Conservation (phyloP, 108 stramenopile genomes). For the Nannochloropsis salina region DNA sequence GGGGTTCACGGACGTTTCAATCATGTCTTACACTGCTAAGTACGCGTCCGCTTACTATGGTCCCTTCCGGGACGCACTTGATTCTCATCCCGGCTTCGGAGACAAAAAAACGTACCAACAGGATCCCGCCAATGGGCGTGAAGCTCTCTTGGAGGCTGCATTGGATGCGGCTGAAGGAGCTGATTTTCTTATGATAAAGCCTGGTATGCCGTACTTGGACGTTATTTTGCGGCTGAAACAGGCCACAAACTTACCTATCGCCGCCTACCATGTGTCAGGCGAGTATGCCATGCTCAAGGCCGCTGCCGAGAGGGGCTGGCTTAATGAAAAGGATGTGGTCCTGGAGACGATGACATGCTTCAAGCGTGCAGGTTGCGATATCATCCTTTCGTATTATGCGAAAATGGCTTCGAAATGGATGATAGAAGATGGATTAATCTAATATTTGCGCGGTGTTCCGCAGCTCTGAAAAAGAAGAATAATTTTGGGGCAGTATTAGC, state of each 20-base stretch:
- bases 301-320: constrained; percentile 90
- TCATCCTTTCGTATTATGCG: constrained; percentile 96
- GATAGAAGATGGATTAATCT: constrained; percentile 43
- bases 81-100: constrained; percentile 65
- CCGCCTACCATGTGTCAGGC: constrained; percentile 97
- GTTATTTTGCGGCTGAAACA: constrained; percentile 88
- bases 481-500: too few species aligned
- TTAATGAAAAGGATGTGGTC: constrained; percentile 86
- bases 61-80: constrained; percentile 98
- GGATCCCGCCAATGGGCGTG: constrained; percentile 91
- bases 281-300: constrained; percentile 99
- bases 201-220: constrained; percentile 97
- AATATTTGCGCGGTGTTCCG: neutral
- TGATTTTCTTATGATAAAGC: constrained; percentile 98
- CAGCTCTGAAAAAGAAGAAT: too few species aligned
- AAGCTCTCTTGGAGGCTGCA: constrained; percentile 86
- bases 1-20: constrained; percentile 94
- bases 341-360: constrained; percentile 89
- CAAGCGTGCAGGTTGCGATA: constrained; percentile 94
- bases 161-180: constrained; percentile 96
- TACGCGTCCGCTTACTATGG: constrained; percentile 98
- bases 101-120: constrained; percentile 99
- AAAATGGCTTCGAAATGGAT: constrained; percentile 82
- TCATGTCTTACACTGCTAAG: constrained; percentile 98
- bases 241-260: constrained; percentile 76